Evolutionary conservation across 1,284 basidiomycete species (phyloP), one percentile per base, ranked within the genome.

Genomic region (Ganoderma boninense): DNA sequence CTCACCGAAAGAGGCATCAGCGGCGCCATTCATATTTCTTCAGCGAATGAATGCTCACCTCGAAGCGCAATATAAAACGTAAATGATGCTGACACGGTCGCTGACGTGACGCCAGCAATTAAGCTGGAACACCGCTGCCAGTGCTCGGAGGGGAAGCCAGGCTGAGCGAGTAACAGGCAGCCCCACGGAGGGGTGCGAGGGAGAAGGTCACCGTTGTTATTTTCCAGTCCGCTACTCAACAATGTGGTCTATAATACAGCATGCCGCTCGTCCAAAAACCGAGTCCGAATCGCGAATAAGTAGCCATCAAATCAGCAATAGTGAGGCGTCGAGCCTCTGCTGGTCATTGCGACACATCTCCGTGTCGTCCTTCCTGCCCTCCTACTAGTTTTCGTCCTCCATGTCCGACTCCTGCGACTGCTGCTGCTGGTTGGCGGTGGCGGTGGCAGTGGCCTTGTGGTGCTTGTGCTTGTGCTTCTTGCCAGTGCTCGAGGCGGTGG

Each of bases 151-250:
- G n/a, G n/a, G n/a, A n/a, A n/a, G n/a, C n/a, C n/a, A n/a, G n/a
- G n/a, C n/a, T n/a, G n/a, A n/a, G n/a, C n/a, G n/a, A n/a, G n/a
- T n/a, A n/a, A n/a, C n/a, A n/a, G n/a, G 29, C 60, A 26, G 26
- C 59, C 60, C 40, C 60, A 18, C 29, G 46, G 60, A 62, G 56
- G 46, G 46, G 49, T 29, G 32, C 32, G 49, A 32, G 23, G 23
- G 46, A 43, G 63, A 67, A 71, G 62, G 66, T 66, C 71, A 69
- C 71, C 71, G 68, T 23, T 62, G 40, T 23, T 62, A 32, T 42
- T 65, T 66, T 68, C 69, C 61, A 67, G 63, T 71, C 69, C 72
- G 64, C 62, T 67, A 69, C 60, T 66, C 69, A 68, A 74, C 67
- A 66, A 69, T 49, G 62, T 54, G 54, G 40, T 66, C 62, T 46